phyloP scores from a whole-genome alignment of 768 basidiomycete species.

The Mycena rosella region DNA sequence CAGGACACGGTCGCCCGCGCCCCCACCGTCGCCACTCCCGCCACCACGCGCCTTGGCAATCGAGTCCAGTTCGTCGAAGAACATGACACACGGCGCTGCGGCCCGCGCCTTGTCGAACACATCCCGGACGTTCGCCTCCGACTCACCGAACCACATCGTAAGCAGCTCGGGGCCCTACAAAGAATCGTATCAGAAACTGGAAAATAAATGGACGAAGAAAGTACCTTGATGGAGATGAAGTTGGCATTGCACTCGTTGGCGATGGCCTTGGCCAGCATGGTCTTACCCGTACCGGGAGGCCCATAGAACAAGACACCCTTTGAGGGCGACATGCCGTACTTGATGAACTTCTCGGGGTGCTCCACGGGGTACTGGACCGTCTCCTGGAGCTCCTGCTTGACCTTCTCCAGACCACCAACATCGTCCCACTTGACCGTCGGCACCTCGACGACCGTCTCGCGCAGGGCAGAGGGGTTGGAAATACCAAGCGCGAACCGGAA shows the following conservation, averaged over 20 bases:
- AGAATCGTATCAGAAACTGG: constrained; percentile 28
- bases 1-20: constrained; percentile 97
- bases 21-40: constrained; percentile 89
- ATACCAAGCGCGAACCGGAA: constrained; percentile 99
- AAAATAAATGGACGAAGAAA: constrained; percentile 9
- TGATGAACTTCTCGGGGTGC: constrained; percentile 99
- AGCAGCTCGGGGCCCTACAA: constrained; percentile 92
- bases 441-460: constrained; percentile 99
- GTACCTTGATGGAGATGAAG: constrained; percentile 97
- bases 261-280: constrained; percentile 97
- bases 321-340: constrained; percentile 99
- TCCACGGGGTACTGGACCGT: constrained; percentile 99
- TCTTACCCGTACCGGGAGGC: constrained; percentile 99
- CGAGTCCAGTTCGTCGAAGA: constrained; percentile 99
- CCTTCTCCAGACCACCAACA: constrained; percentile 99
- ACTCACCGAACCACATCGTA: constrained; percentile 99
- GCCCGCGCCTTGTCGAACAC: constrained; percentile 99
- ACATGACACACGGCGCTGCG: constrained; percentile 99
- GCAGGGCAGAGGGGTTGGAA: constrained; percentile 97
- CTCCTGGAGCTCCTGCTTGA: constrained; percentile 99
- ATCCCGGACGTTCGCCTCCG: constrained; percentile 99
- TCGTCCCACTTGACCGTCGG: constrained; percentile 99
- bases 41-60: constrained; percentile 98
- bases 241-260: constrained; percentile 99
- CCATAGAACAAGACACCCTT: constrained; percentile 99